These are phyloP conservation scores for Mycena citricolor DNA, from an alignment of 1,284 basidiomycete species.

Conservation along the genomic window DNA sequence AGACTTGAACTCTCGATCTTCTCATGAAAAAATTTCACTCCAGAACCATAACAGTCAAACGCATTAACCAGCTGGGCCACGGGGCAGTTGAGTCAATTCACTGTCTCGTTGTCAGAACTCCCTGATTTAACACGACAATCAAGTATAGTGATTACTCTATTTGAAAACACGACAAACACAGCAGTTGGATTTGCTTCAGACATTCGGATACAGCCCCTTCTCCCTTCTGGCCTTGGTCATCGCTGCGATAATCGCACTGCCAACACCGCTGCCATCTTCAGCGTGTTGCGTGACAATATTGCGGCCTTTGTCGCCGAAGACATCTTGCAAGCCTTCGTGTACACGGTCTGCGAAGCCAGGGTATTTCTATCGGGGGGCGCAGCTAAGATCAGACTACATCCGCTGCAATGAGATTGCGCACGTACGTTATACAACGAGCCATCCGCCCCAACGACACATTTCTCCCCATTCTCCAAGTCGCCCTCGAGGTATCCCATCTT, in stretches of 20 bases:
- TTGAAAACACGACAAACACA: too few species aligned
- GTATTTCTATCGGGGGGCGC: conserved; percentile 71
- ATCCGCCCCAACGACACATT: conserved; percentile 88
- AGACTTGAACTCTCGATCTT: too few species aligned
- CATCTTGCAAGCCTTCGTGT: conserved; percentile 85
- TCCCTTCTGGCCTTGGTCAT: conserved; percentile 43
- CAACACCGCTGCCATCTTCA: conserved; percentile 94
- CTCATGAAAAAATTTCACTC: too few species aligned
- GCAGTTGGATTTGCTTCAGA: too few species aligned
- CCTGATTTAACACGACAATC: too few species aligned
- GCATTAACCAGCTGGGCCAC: too few species aligned
- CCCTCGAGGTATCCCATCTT: conserved; percentile 91
- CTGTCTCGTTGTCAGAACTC: too few species aligned
- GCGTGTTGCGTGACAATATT: conserved; percentile 90
- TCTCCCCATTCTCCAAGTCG: conserved; percentile 41
- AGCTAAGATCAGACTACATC: too few species aligned
- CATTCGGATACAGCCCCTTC: conserved; percentile 34
- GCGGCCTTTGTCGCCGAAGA: conserved; percentile 93
- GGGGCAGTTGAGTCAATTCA: too few species aligned
- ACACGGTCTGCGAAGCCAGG: conserved; percentile 89
- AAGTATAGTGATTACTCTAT: too few species aligned
- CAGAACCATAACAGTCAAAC: too few species aligned
- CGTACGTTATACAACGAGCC: conserved; percentile 90
- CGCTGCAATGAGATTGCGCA: conserved; percentile 32
- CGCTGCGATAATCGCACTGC: conserved; percentile 90